Conservation (phyloP, 495 filamentous ascomycete species). For the Polyplosphaeria fusca region DNA sequence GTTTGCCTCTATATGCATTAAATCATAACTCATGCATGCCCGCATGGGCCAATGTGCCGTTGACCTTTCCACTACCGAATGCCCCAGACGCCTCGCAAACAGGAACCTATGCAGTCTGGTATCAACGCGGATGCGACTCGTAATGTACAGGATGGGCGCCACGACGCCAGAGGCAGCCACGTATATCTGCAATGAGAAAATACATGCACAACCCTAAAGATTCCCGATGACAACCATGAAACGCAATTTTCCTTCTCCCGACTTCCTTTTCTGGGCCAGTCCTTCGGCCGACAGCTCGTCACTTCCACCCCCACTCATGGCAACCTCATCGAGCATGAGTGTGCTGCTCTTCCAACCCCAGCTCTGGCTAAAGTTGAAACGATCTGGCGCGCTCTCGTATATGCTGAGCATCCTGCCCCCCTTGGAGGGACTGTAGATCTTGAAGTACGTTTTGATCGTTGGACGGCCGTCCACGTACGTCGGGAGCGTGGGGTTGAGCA, state of each 20-base stretch:
- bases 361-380: slow-evolving; percentile 62
- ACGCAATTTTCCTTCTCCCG: slow-evolving; percentile 50
- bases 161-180: too few relatives aligned
- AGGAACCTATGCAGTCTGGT: too few relatives aligned
- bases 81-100: too few relatives aligned
- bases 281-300: slow-evolving; percentile 16
- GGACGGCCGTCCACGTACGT: slow-evolving; percentile 55
- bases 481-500: slow-evolving; percentile 45
- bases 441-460: slow-evolving; percentile 61
- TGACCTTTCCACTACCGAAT: too few relatives aligned
- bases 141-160: too few relatives aligned
- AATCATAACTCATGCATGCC: too few relatives aligned
- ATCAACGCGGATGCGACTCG: too few relatives aligned
- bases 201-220: slow-evolving; percentile 30
- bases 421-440: slow-evolving; percentile 58
- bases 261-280: slow-evolving; percentile 36
- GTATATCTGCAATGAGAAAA: too few relatives aligned
- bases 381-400: slow-evolving; percentile 57
- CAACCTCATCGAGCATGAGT: slow-evolving; percentile 54
- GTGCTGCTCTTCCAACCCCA: slow-evolving; percentile 63
- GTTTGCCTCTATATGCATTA: too few relatives aligned
- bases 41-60: too few relatives aligned
- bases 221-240: slow-evolving; percentile 58
- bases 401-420: slow-evolving; percentile 57
- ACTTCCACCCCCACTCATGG: slow-evolving; percentile 37